phyloP scores from a whole-genome alignment of 169 alveolate genomes.

The Plasmodium inui region DNA sequence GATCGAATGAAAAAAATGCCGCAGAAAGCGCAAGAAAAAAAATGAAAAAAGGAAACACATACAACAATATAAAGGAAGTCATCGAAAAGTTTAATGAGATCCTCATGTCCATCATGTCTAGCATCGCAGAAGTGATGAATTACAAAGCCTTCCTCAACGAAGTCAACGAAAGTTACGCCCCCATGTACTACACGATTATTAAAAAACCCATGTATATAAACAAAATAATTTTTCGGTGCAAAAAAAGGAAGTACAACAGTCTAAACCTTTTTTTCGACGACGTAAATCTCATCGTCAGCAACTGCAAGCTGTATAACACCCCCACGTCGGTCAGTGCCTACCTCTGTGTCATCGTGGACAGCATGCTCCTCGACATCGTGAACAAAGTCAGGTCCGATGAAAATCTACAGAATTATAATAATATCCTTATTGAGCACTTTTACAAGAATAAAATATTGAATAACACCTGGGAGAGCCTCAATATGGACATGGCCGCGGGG shows the following conservation, averaged over 20 bases:
- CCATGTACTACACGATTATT: constrained; percentile 64
- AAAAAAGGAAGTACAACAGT: constrained; percentile 66
- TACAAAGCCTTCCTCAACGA: constrained; percentile 73
- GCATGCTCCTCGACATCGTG: constrained; percentile 51
- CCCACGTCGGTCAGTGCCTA: constrained; percentile 70
- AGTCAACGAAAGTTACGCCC: constrained; percentile 74
- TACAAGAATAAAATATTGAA: constrained; percentile 58
- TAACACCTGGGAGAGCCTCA: constrained; percentile 60
- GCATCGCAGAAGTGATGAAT: constrained; percentile 17
- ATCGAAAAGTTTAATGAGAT: constrained; percentile 59
- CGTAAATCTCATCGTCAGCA: constrained; percentile 49
- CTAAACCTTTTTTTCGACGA: constrained; percentile 61
- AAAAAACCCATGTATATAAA: constrained; percentile 73
- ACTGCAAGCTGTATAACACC: constrained; percentile 70
- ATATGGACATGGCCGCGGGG: background rate
- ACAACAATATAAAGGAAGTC: constrained; percentile 65
- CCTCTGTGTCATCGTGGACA: constrained; percentile 65
- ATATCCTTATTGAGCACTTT: constrained; percentile 50
- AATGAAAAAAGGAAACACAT: constrained; percentile 58
- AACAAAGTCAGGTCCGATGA: constrained; percentile 24
- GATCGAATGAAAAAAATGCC: constrained; percentile 8
- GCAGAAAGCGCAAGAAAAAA: constrained; percentile 14
- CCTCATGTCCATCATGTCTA: constrained; percentile 16
- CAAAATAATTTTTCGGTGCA: constrained; percentile 58
- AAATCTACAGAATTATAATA: constrained; percentile 37